phyloP scores from a whole-genome alignment of 768 basidiomycete species.

The Lenzites betulinus region DNA sequence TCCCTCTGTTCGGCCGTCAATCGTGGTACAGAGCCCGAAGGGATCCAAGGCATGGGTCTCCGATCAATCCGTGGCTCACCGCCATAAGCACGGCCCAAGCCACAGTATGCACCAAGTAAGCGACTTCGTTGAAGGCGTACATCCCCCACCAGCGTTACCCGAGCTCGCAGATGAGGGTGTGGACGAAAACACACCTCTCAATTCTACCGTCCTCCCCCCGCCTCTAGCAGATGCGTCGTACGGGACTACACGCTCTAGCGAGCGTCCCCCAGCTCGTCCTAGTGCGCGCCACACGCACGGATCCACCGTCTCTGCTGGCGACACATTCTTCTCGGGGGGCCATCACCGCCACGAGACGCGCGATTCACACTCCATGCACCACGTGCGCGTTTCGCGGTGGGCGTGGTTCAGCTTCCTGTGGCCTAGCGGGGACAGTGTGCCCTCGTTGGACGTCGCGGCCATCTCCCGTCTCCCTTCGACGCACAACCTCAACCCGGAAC shows the following conservation, averaged over 20 bases:
- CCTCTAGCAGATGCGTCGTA: background rate
- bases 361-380: slow-evolving; percentile 24
- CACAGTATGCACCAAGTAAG: background rate
- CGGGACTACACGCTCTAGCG: background rate
- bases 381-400: slow-evolving; percentile 17
- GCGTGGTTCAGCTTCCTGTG: slow-evolving; percentile 20
- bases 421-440: slow-evolving; percentile 2
- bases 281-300: background rate
- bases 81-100: background rate
- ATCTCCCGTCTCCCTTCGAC: background rate
- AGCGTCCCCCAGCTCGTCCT: background rate
- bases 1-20: background rate
- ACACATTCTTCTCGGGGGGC: slow-evolving; percentile 28
- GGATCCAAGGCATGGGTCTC: background rate
- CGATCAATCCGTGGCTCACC: background rate
- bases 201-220: background rate
- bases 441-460: background rate
- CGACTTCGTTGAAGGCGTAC: background rate
- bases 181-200: background rate
- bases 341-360: slow-evolving; percentile 33
- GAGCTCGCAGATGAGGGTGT: slow-evolving; percentile 9
- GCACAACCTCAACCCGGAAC: background rate
- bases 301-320: slow-evolving; percentile 12
- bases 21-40: slow-evolving; percentile 2
- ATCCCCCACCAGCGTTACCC: slow-evolving; percentile 17